Conservation (phyloP, 1,139 yeast genomes). For the Pichia sp. region DNA sequence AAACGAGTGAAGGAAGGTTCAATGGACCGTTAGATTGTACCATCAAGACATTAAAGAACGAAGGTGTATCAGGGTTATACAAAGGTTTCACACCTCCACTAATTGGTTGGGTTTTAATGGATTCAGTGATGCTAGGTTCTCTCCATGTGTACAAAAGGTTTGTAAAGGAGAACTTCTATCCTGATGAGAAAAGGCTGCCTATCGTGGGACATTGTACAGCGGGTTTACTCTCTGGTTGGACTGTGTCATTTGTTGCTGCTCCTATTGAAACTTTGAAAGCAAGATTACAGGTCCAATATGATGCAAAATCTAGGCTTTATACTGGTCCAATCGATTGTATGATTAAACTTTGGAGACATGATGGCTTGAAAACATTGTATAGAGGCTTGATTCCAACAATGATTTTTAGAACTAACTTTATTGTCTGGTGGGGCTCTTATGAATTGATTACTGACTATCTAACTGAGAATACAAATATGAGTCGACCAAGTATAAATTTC, state of each 20-base stretch:
- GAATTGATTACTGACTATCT: slow-evolving; percentile 69
- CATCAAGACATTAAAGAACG: slow-evolving; percentile 58
- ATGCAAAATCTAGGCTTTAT: slow-evolving; percentile 59
- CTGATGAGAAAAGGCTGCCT: slow-evolving; percentile 54
- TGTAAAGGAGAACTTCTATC: slow-evolving; percentile 56
- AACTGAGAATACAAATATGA: slow-evolving; percentile 53
- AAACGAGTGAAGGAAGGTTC: slow-evolving; percentile 68
- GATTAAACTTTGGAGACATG: slow-evolving; percentile 41
- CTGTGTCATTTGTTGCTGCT: slow-evolving; percentile 89
- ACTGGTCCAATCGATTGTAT: slow-evolving; percentile 77
- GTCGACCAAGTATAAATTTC: slow-evolving; percentile 66
- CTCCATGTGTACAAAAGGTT: slow-evolving; percentile 67
- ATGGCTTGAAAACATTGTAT: slow-evolving; percentile 68
- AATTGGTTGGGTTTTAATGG: slow-evolving; percentile 92
- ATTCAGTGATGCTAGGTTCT: slow-evolving; percentile 80
- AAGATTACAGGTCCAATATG: slow-evolving; percentile 82
- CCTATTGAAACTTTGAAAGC: slow-evolving; percentile 90
- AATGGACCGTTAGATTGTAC: slow-evolving; percentile 81
- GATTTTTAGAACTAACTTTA: slow-evolving; percentile 79
- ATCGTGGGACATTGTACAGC: slow-evolving; percentile 69
- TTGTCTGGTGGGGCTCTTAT: slow-evolving; percentile 94
- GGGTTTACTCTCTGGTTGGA: slow-evolving; percentile 79
- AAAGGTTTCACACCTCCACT: slow-evolving; percentile 90
- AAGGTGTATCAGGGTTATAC: slow-evolving; percentile 72
- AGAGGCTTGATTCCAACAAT: slow-evolving; percentile 80